Evolutionary conservation across 2,329 filamentous ascomycete genomes (phyloP).

Genomic region (Nigrospora sphaerica): DNA sequence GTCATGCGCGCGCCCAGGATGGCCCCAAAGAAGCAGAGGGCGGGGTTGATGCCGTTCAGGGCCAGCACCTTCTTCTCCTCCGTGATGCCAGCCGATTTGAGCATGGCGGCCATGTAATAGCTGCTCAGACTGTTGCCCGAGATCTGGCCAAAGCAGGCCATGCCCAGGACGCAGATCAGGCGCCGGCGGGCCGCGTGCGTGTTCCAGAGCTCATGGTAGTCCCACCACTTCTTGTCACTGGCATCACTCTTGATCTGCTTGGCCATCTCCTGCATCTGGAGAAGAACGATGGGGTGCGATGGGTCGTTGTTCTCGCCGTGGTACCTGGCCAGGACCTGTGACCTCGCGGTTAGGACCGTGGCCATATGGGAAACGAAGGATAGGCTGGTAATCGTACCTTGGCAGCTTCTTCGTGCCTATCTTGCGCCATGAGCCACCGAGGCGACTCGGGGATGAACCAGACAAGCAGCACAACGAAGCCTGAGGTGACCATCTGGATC

Average conservation of each 20-base stretch:
- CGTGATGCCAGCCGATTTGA: conserved; percentile 43
- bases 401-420: conserved; percentile 30
- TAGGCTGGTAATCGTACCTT: conserved; percentile 17
- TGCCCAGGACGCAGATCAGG: conserved; percentile 42
- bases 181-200: conserved; percentile 39
- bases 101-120: conserved; percentile 2
- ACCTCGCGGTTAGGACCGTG: neutral
- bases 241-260: conserved; percentile 38
- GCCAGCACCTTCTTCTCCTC: conserved; percentile 38
- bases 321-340: conserved; percentile 36
- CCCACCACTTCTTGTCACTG: conserved; percentile 49
- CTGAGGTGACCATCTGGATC: conserved; percentile 44
- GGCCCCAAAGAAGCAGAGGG: conserved; percentile 42
- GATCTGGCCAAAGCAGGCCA: conserved; percentile 46
- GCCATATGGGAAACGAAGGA: neutral
- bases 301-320: conserved; percentile 45
- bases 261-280: conserved; percentile 43
- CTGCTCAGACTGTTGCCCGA: conserved; percentile 30
- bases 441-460: conserved; percentile 40
- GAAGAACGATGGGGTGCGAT: conserved; percentile 38
- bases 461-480: conserved; percentile 34
- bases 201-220: conserved; percentile 46
- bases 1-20: conserved; percentile 48
- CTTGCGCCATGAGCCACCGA: conserved; percentile 36
- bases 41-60: conserved; percentile 45